Percentiles rank a stretch among this genome's conserved stretches.
phyloP scores from a whole-genome alignment of 768 basidiomycete species.

The Lactifluus volemus region DNA sequence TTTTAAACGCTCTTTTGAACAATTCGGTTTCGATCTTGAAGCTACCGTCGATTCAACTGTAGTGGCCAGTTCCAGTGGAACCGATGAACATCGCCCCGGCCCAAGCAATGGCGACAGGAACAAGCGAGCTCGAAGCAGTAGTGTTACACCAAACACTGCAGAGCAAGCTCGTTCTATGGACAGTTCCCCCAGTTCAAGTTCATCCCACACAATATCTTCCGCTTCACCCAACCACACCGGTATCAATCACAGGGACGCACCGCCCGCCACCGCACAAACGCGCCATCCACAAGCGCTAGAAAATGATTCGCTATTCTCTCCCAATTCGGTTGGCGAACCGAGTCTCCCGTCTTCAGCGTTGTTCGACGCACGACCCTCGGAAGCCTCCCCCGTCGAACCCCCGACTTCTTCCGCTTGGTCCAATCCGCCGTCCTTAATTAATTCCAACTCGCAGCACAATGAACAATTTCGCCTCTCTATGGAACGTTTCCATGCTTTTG shows the following conservation, averaged over 20 bases:
- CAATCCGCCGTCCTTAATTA: neutral
- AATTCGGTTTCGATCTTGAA: conserved; percentile 49
- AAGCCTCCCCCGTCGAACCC: neutral
- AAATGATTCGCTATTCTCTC: neutral
- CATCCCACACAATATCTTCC: conserved; percentile 9
- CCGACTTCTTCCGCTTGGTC: neutral
- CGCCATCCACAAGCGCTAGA: conserved; percentile 1
- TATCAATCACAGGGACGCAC: conserved; percentile 4
- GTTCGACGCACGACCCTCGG: conserved; percentile 2
- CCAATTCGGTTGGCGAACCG: neutral
- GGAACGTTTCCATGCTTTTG: conserved; percentile 20
- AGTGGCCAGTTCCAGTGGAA: conserved; percentile 25
- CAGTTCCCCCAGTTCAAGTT: conserved; percentile 1
- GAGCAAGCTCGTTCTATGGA: conserved; percentile 9
- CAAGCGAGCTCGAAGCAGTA: conserved; percentile 18
- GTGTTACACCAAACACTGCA: conserved; percentile 9
- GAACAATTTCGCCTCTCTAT: conserved; percentile 20
- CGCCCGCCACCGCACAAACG: neutral
- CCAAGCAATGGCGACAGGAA: conserved; percentile 17
- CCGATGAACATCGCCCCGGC: conserved; percentile 14
- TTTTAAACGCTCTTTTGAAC: conserved; percentile 53
- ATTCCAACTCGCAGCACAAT: conserved; percentile 4
- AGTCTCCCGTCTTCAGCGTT: neutral
- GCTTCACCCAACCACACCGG: neutral
- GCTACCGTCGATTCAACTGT: conserved; percentile 30